phyloP scores from a whole-genome alignment of 208 protist species.

The Trypanosoma congolense region DNA sequence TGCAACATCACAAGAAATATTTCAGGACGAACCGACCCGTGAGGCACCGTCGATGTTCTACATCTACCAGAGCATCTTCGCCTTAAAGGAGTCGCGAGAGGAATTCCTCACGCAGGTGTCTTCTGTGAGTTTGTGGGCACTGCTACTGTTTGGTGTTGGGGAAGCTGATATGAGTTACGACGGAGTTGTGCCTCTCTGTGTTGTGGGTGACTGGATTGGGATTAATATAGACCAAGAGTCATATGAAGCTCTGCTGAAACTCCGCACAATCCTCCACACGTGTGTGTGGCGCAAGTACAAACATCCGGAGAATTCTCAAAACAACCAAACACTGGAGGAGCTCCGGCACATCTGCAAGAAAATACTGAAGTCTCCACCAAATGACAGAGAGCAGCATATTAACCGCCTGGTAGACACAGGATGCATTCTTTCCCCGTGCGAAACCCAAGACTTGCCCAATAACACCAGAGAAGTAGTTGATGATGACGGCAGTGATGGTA shows the following conservation, averaged over 20 bases:
- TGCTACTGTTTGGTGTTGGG: conserved; percentile 77
- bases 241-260: conserved; percentile 30
- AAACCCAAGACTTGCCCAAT: conserved; percentile 2
- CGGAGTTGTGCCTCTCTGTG: conserved; percentile 40
- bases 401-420: conserved; percentile 26
- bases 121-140: conserved; percentile 67
- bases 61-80: conserved; percentile 75
- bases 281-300: conserved; percentile 61
- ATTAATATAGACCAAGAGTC: conserved; percentile 42
- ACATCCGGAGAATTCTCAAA: conserved; percentile 40
- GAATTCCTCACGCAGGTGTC: conserved; percentile 76
- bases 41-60: conserved; percentile 59
- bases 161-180: conserved; percentile 56
- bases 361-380: conserved; percentile 52
- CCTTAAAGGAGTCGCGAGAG: conserved; percentile 38
- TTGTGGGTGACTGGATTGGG: conserved; percentile 73
- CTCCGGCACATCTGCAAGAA: conserved; percentile 48
- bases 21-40: not conserved
- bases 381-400: conserved; percentile 13
- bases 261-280: conserved; percentile 43
- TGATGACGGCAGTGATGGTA: conserved; percentile 5
- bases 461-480: conserved; percentile 4
- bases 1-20: conserved; percentile 29
- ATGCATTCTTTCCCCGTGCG: conserved; percentile 20
- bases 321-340: conserved; percentile 44